Evolutionary conservation across 441 rosid species (phyloP).

Genomic region (Erysimum cheiri): DNA sequence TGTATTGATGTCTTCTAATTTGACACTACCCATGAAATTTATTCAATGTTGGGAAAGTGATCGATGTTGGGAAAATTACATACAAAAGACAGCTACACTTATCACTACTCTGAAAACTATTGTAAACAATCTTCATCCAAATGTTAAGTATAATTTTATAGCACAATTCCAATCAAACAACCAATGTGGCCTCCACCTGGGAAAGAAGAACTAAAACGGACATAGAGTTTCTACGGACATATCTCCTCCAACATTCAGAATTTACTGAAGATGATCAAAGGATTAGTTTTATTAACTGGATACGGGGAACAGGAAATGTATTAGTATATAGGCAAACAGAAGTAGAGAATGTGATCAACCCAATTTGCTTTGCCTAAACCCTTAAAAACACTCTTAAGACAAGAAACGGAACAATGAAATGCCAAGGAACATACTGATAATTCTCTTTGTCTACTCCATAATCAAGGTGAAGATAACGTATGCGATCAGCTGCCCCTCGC

Average conservation of each 20-base stretch:
- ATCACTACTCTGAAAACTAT: conserved; percentile 28
- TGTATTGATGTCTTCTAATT: conserved; percentile 13
- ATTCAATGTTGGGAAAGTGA: background rate
- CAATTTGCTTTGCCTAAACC: conserved; percentile 18
- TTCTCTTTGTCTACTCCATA: conserved; percentile 71
- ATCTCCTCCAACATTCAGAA: conserved; percentile 12
- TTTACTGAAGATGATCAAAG: conserved; percentile 8
- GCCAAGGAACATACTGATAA: conserved; percentile 64
- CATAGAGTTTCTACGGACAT: conserved; percentile 12
- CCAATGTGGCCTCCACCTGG: background rate
- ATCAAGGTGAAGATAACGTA: conserved; percentile 73
- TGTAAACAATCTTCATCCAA: background rate
- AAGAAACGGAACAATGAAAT: conserved; percentile 1
- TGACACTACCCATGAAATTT: background rate
- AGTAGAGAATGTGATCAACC: too few relatives aligned
- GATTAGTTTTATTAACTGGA: conserved; percentile 1
- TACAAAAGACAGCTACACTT: conserved; percentile 23
- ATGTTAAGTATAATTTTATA: background rate
- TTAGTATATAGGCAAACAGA: conserved; percentile 2
- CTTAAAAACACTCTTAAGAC: conserved; percentile 6
- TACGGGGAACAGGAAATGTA: background rate
- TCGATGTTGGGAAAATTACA: background rate
- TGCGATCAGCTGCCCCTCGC: conserved; percentile 60
- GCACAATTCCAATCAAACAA: conserved; percentile 14
- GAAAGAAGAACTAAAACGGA: conserved; percentile 23